These are phyloP conservation scores for Clavispora vitiphila DNA, from an alignment of 805 yeast species.

Conservation along the genomic window DNA sequence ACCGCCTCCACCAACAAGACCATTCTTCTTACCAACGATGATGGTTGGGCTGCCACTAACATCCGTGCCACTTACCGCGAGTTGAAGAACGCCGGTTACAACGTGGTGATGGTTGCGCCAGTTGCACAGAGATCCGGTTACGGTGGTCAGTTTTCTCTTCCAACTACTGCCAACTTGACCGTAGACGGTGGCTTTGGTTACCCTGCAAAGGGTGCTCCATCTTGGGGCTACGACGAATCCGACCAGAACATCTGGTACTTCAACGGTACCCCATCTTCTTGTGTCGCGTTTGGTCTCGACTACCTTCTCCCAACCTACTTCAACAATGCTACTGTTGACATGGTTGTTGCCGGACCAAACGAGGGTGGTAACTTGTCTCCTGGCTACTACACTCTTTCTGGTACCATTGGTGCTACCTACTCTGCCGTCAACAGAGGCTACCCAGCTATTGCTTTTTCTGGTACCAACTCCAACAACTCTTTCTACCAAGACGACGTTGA, in stretches of 20 bases:
- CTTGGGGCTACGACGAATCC: constrained; percentile 49
- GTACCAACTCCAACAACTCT: constrained; percentile 22
- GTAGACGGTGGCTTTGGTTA: constrained; percentile 46
- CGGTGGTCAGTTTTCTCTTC: constrained; percentile 44
- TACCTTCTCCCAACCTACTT: constrained; percentile 19
- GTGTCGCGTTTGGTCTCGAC: constrained; percentile 24
- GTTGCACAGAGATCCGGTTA: constrained; percentile 17
- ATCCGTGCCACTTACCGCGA: constrained; percentile 52
- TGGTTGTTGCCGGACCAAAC: constrained; percentile 26
- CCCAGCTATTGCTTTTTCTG: constrained; percentile 25
- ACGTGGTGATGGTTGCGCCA: constrained; percentile 18
- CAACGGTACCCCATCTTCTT: constrained; percentile 24
- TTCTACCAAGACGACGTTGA: constrained; percentile 20
- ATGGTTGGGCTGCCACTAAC: constrained; percentile 52
- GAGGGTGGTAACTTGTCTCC: constrained; percentile 27
- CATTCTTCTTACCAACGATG: constrained; percentile 51
- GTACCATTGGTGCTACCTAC: constrained; percentile 24
- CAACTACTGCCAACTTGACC: constrained; percentile 33
- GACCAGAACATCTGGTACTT: constrained; percentile 30
- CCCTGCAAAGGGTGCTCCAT: constrained; percentile 44
- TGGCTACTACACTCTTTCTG: constrained; percentile 23
- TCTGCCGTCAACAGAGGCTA: constrained; percentile 21
- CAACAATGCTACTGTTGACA: constrained; percentile 19
- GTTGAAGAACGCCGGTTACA: constrained; percentile 18
- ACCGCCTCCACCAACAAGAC: constrained; percentile 25